Base-by-base conservation (phyloP, 148 eudicot species). In the Hydrangea macrophylla region DNA sequence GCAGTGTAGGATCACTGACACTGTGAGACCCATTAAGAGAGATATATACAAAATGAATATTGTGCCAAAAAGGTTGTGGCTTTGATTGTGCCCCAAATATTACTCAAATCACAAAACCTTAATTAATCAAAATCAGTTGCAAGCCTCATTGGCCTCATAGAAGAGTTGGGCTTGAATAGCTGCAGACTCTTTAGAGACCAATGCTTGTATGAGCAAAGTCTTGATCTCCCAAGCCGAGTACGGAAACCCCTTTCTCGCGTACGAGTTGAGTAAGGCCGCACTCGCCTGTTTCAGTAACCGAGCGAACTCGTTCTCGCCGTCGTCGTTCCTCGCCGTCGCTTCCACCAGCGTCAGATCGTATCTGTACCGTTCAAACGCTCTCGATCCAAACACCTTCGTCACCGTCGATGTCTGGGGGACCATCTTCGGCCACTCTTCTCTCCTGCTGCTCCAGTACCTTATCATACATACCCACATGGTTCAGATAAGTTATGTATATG, bases 181-280 rank as follows among this genome's bases (percentile, higher is more conserved):
- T 5, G 98, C 96, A 20, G 86, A 73, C 31, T 70, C 30, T 32
- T 84, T 79, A 6, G 96, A 93, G 18, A 90, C 83, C 48, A 93
- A 26, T 40, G 84, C 95, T 70, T 71, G 73, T 39, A 90, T 74
- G 13, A 93, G 68, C 17, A 78, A 37, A 6, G 92, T 83, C 70
- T 93, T 93, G 0, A 93, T 86, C 26, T 93, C 95, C 98, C 98
- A 93, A 7, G 96, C 81, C 37, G 76, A 55, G 70, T 78, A 90
- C 7, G 96, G 90, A 48, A 60, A 93, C 6, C 88, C 89, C 64
- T 67, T 73, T 63, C 98, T 88, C n/a, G 92, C 84, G 28, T 90
- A 93, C 0, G 92, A 93, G 75, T 93, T 93, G 62, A 90, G 70
- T 73, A 93, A 73, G 9, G 98, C 92, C 4, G 95, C 96, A 32